Evolutionary conservation across 805 yeast genomes (phyloP).

Genomic region (Lachancea cidri): DNA sequence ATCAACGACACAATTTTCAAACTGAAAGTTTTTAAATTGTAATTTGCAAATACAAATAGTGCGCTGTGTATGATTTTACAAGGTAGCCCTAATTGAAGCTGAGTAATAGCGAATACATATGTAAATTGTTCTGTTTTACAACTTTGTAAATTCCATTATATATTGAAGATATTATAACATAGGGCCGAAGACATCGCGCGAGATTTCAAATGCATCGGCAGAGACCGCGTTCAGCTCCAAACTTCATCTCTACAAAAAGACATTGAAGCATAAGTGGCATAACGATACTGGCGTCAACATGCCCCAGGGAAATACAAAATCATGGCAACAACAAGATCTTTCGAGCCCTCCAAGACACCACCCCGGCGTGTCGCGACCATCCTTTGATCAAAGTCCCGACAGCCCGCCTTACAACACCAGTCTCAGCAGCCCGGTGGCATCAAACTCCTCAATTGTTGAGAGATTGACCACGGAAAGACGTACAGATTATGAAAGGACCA

Average conservation of each 20-base stretch:
- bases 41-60: constrained; percentile 9
- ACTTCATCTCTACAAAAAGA: no score
- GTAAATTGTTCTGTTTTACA: no score
- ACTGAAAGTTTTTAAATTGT: constrained; percentile 70
- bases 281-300: background rate
- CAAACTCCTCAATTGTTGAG: constrained; percentile 3
- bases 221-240: no score
- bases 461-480: constrained; percentile 5
- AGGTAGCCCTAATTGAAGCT: no score
- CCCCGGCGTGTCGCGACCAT: background rate
- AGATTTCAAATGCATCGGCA: background rate
- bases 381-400: constrained; percentile 4
- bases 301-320: background rate
- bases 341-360: background rate
- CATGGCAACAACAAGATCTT: background rate
- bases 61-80: no score
- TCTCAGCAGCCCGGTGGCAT: background rate
- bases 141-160: background rate
- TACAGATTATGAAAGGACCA: background rate
- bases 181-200: background rate
- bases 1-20: constrained; percentile 75
- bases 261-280: no score
- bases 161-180: no score
- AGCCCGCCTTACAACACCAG: constrained; percentile 2
- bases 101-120: no score